A percentile compares a stretch with the other conserved stretches of the same genome.
These are phyloP conservation scores for Mallotus japonicus DNA, from an alignment of 441 rosid species.

Conservation along the genomic window DNA sequence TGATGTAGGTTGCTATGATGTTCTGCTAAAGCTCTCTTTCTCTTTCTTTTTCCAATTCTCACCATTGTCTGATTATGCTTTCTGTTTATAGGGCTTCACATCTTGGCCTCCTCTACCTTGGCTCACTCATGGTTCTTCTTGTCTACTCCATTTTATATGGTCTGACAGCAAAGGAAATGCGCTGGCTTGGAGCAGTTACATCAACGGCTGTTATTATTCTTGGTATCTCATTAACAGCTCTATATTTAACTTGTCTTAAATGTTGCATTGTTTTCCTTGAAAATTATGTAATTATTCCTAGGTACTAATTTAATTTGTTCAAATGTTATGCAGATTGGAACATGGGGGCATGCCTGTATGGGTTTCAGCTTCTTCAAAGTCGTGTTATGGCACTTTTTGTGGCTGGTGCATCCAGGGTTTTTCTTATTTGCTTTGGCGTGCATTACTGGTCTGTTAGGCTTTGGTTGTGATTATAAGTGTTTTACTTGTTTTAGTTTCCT, in stretches of 20 bases:
- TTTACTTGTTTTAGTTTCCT: conserved; percentile 17
- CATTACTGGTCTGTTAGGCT: conserved; percentile 88
- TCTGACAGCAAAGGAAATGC: conserved; percentile 91
- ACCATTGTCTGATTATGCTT: conserved; percentile 21
- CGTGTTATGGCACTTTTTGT: conserved; percentile 91
- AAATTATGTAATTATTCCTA: conserved; percentile 19
- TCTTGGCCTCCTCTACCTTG: conserved; percentile 91
- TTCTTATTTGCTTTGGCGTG: conserved; percentile 98
- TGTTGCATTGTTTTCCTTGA: conserved; percentile 19
- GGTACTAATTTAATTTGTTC: conserved; percentile 28
- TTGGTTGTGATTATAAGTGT: conserved; percentile 12
- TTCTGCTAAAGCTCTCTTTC: not conserved
- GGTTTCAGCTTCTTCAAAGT: conserved; percentile 90
- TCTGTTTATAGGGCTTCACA: conserved; percentile 79
- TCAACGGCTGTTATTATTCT: conserved; percentile 96
- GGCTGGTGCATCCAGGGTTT: conserved; percentile 89
- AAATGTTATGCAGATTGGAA: conserved; percentile 80
- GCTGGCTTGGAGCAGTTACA: conserved; percentile 98
- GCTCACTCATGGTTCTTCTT: conserved; percentile 85
- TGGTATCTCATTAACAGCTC: conserved; percentile 45
- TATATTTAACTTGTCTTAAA: conserved; percentile 18
- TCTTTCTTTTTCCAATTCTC: conserved; percentile 5
- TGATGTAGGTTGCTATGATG: conserved; percentile 8
- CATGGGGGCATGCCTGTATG: conserved; percentile 98
- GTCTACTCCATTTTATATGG: conserved; percentile 95